Evolutionary conservation across 805 yeast genomes (phyloP).

Genomic region (Candida insectalens): DNA sequence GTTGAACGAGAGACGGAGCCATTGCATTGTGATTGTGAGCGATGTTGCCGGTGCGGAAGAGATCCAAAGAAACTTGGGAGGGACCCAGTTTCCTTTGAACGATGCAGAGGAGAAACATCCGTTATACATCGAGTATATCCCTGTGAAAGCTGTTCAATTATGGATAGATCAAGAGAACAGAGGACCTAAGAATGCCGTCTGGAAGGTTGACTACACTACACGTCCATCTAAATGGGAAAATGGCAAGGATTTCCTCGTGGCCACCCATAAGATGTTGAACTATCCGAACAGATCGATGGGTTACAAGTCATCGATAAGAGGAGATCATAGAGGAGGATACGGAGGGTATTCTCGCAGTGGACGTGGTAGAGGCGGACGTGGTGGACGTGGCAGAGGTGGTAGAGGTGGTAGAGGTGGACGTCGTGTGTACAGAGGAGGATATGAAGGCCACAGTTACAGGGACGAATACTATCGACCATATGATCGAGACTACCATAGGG

Average conservation of each 20-base stretch:
- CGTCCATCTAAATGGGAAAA: slow-evolving; percentile 23
- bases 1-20: slow-evolving; percentile 32
- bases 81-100: slow-evolving; percentile 23
- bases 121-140: slow-evolving; percentile 33
- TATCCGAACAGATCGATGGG: slow-evolving; percentile 25
- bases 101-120: slow-evolving; percentile 11
- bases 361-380: slow-evolving; percentile 2
- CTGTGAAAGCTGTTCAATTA: slow-evolving; percentile 33
- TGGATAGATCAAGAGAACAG: slow-evolving; percentile 38
- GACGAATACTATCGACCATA: slow-evolving; percentile 2
- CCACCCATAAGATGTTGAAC: slow-evolving; percentile 24
- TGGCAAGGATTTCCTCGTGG: slow-evolving; percentile 20
- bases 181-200: slow-evolving; percentile 34
- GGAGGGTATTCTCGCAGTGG: slow-evolving; percentile 10
- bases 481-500: slow-evolving; percentile 1
- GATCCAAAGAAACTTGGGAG: slow-evolving; percentile 27
- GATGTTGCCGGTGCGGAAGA: slow-evolving; percentile 30
- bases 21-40: slow-evolving; percentile 31
- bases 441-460: not conserved
- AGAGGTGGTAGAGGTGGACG: slow-evolving; percentile 4
- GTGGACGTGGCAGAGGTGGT: slow-evolving; percentile 1
- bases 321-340: slow-evolving; percentile 6
- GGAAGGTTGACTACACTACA: slow-evolving; percentile 31
- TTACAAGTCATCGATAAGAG: slow-evolving; percentile 19
- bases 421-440: slow-evolving; percentile 3